Percentiles rank a stretch among this genome's conserved stretches.
phyloP scores from a whole-genome alignment of 306 rosid species.

The Casuarina glauca region DNA sequence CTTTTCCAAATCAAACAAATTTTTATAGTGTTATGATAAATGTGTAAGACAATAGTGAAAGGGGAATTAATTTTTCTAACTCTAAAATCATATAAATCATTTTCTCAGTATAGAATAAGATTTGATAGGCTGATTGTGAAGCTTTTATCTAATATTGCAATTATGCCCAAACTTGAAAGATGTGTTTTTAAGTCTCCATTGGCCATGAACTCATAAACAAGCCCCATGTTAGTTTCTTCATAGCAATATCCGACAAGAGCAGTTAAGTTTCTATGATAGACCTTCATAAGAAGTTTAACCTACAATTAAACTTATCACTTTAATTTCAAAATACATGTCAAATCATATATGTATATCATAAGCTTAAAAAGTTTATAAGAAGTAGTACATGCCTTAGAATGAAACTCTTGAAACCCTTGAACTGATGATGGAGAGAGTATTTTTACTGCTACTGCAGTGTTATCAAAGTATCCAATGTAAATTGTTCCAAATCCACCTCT shows the following conservation, averaged over 20 bases:
- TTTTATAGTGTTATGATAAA: no score
- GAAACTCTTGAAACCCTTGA: conserved; percentile 50
- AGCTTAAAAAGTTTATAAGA: no score
- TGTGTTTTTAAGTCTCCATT: conserved; percentile 39
- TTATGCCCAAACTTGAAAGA: conserved; percentile 29
- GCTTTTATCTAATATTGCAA: background rate
- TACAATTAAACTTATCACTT: background rate
- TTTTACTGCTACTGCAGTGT: conserved; percentile 57
- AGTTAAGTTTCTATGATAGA: conserved; percentile 41
- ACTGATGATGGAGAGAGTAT: conserved; percentile 43
- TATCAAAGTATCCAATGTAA: conserved; percentile 45
- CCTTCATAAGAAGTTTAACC: conserved; percentile 35
- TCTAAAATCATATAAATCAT: no score
- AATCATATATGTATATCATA: no score
- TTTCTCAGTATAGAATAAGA: no score
- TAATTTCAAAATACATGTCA: background rate
- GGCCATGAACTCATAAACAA: conserved; percentile 43
- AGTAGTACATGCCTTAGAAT: conserved; percentile 48
- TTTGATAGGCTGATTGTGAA: no score
- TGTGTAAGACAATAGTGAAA: no score
- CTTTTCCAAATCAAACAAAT: no score
- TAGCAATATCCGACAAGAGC: conserved; percentile 40
- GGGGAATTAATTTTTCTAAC: no score
- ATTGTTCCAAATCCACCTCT: conserved; percentile 57
- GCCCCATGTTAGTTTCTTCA: conserved; percentile 30